Conservation (phyloP, 306 rosid species). For the Trifolium pratense region DNA sequence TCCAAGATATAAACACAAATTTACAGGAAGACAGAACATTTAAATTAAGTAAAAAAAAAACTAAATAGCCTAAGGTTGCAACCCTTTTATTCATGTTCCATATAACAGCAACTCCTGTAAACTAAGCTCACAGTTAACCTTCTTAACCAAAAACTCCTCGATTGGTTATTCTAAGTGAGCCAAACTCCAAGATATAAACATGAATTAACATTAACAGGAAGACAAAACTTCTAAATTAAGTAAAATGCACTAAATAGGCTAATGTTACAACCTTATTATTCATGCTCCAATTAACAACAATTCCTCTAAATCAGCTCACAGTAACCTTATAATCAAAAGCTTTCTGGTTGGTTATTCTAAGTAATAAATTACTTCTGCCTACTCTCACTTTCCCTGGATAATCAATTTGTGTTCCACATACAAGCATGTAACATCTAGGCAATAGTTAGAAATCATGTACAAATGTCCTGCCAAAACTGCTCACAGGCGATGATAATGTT, state of each 20-base stretch:
- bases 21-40: background rate
- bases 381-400: constrained; percentile 8
- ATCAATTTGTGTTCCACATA: constrained; percentile 8
- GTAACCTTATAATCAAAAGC: background rate
- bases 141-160: background rate
- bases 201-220: constrained; percentile 12
- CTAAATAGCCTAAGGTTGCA: constrained; percentile 2
- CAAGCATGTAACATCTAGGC: background rate
- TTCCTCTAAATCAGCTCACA: background rate
- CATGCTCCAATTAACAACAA: constrained; percentile 21
- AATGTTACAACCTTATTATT: constrained; percentile 29
- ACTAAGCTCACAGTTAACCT: background rate
- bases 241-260: background rate
- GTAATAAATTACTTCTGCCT: background rate
- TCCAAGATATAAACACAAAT: constrained; percentile 22
- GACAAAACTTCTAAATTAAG: background rate
- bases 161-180: background rate
- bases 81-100: constrained; percentile 34
- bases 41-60: background rate
- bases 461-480: constrained; percentile 8
- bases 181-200: constrained; percentile 22
- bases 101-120: constrained; percentile 7
- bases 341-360: background rate
- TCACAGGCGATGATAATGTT: constrained; percentile 14
- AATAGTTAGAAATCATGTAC: constrained; percentile 27